Conservation (phyloP, 2,329 filamentous ascomycete species). For the Exophiala aquamarina region DNA sequence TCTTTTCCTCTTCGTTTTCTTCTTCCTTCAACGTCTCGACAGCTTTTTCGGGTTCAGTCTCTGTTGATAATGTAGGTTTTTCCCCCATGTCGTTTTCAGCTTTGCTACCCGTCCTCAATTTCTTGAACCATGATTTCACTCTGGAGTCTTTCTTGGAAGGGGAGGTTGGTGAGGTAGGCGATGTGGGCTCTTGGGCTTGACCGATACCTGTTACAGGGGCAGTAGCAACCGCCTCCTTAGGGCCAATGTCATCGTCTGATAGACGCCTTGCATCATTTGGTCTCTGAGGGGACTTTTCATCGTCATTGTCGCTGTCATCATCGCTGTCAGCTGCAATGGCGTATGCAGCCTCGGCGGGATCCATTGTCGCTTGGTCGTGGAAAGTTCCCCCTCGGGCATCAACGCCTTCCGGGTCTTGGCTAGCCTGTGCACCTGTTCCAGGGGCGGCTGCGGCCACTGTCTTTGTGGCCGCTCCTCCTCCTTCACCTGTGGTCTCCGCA, state of each 20-base stretch:
- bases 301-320: neutral
- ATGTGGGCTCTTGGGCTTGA: constrained; percentile 7
- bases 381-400: constrained; percentile 10
- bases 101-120: constrained; percentile 21
- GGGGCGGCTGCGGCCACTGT: neutral
- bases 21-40: constrained; percentile 1
- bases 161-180: constrained; percentile 15
- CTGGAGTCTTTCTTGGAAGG: constrained; percentile 25
- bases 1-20: constrained; percentile 12
- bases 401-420: constrained; percentile 4
- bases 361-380: constrained; percentile 21
- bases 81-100: constrained; percentile 17
- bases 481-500: constrained; percentile 7
- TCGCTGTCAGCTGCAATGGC: constrained; percentile 7
- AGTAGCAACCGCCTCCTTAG: constrained; percentile 4
- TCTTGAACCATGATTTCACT: constrained; percentile 26
- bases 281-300: constrained; percentile 1
- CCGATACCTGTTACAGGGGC: constrained; percentile 4
- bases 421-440: too few species aligned
- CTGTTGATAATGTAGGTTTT: constrained; percentile 3
- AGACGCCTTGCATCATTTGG: too few species aligned
- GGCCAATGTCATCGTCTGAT: constrained; percentile 5
- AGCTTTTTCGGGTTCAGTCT: neutral
- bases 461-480: constrained; percentile 5
- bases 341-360: constrained; percentile 13